Evolutionary conservation across 805 yeast species (phyloP), one percentile per base, ranked within the genome.

Genomic region (Sugiyamaella lignohabitans): DNA sequence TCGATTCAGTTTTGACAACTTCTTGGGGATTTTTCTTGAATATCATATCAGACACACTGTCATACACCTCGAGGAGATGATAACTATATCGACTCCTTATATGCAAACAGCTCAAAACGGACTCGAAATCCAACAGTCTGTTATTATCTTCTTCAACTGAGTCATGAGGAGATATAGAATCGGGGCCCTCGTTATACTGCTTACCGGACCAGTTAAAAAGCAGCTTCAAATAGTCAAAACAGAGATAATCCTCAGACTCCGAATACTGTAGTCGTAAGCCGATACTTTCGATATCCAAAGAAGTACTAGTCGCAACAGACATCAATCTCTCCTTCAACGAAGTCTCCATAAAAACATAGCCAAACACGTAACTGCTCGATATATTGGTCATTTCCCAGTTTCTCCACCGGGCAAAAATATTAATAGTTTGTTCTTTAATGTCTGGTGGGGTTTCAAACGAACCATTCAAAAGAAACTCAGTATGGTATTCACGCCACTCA

Each of bases 371-470:
- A 44, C 80, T 74, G 34, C 74, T 67, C n/a, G 74, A 73, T 19
- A 80, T 74, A 55, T 78, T 77, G 27, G 79, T 71, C 38, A 84
- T 82, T 56, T 91, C 98, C 97, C 98, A 89, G 49, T 80, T 79
- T 69, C 97, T 77, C 97, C 98, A 93, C 11, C 73, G 69, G 0
- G 80, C 70, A 56, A 88, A 87, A 1, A 80, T 71, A 2, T 71
- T 66, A 20, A 78, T 62, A 1, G 86, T 84, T 14, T 72, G 72
- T 5, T 69, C 66, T 49, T 71, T 69, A 0, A 88, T 88, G 50
- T 72, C 66, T 0, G 50, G 53, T 0, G 87, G 82, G 0, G 76
- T 70, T 16, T 62, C 61, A 69, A 78, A 73, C 0, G 63, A 50
- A 1, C 61, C 53, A 1, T 55, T 48, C 1, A 60, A 57, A 41